Evolutionary conservation across 768 basidiomycete species (phyloP).

Genomic region (Strobilomyces echinocephalus): DNA sequence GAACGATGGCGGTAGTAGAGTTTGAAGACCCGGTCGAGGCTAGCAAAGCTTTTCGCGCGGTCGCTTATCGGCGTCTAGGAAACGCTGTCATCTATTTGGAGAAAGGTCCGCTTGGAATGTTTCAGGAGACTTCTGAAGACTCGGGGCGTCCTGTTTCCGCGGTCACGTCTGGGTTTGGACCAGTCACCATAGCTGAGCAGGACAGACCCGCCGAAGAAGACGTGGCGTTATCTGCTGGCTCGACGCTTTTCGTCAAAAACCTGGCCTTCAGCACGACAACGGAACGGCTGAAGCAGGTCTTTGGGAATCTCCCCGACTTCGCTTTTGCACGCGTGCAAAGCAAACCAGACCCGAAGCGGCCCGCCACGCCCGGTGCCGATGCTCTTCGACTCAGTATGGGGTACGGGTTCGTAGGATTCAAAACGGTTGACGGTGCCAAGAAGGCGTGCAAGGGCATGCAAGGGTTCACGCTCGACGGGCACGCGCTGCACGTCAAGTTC

Average conservation of each 20-base stretch:
- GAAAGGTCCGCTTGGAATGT: conserved; percentile 85
- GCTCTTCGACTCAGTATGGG: conserved; percentile 81
- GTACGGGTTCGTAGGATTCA: conserved; percentile 94
- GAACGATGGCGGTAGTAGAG: conserved; percentile 90
- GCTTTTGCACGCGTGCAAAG: conserved; percentile 87
- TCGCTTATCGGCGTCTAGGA: conserved; percentile 84
- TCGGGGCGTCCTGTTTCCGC: conserved; percentile 7
- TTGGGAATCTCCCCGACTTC: conserved; percentile 74
- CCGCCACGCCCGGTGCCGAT: conserved; percentile 28
- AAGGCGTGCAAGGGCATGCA: conserved; percentile 74
- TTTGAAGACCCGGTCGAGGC: conserved; percentile 72
- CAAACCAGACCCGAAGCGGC: conserved; percentile 79
- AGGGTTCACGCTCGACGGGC: conserved; percentile 82
- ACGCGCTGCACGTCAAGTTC: conserved; percentile 77
- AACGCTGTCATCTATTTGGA: conserved; percentile 91
- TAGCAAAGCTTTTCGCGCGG: conserved; percentile 66
- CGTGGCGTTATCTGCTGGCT: conserved; percentile 52
- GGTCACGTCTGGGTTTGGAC: conserved; percentile 21
- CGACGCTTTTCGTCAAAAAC: conserved; percentile 94
- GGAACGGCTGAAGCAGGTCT: conserved; percentile 63
- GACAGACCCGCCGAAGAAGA: conserved; percentile 36
- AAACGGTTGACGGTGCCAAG: conserved; percentile 64
- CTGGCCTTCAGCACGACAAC: conserved; percentile 87
- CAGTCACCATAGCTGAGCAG: conserved; percentile 45
- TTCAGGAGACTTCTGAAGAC: conserved; percentile 41